Evolutionary conservation across 208 protist genomes (phyloP), one percentile per base, ranked within the genome.

Genomic region (Leishmania major): DNA sequence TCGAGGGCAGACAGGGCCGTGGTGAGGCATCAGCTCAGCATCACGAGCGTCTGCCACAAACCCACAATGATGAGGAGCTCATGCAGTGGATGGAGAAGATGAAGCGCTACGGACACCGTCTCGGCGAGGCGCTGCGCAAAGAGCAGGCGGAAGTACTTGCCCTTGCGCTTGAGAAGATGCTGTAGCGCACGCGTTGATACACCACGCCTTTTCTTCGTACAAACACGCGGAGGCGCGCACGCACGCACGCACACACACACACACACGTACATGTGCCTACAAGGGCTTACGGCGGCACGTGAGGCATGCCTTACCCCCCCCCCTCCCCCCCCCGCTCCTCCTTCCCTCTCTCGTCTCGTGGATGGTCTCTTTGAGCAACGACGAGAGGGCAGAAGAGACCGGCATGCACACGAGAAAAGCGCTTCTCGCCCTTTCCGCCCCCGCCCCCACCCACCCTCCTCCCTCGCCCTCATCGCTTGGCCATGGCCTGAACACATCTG

Each of bases 81-180:
- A 70, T 89, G 76, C 55, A 62, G 31, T 96, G 93, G 93, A 88
- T 91, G 72, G 82, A 94, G 31, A 84, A 78, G 47, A 95, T 96
- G 93, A 92, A 92, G 53, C 76, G 28, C n/a, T 82, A 91, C 72
- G 93, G 93, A 1, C 80, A 91, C 35, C 74, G 59, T 0, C 82
- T 96, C 5, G 75, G 85, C 1, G 82, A 79, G 45, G 17, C 28
- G 22, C 76, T 85, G 72, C 82, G 93, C 17, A 81, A 87, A 70
- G 79, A 87, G 43, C 93, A 96, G 70, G 93, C 93, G 22, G 90
- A 83, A 51, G 13, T 86, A 25, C 86, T 96, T 35, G 86, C 93
- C 22, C 79, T 88, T 8, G 83, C 83, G 1, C 43, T 94, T 70
- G 90, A 91, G 69, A 35, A 64, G 13, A 66, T 85, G 25, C 49